Evolutionary conservation across 306 rosid species (phyloP).

Genomic region (Argentina anserina): DNA sequence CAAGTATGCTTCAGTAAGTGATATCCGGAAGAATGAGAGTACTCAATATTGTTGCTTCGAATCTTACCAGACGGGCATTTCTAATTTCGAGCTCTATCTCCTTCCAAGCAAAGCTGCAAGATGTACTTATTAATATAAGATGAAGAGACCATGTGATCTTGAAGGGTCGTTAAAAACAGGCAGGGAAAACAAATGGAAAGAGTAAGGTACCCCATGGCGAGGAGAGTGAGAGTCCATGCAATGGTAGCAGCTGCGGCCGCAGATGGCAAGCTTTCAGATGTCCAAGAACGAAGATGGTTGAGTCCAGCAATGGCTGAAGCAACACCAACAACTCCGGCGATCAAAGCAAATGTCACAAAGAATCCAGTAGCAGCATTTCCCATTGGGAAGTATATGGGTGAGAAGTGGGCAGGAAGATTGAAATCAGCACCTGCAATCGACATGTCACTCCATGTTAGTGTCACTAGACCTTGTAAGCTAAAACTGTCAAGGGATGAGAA

Average conservation of each 20-base stretch:
- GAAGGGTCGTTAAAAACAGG: background rate
- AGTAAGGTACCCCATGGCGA: conserved; percentile 75
- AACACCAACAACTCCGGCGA: conserved; percentile 84
- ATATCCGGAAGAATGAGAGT: background rate
- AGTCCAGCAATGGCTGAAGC: conserved; percentile 67
- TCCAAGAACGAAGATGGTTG: conserved; percentile 80
- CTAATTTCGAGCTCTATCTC: conserved; percentile 73
- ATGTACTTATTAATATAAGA: conserved; percentile 17
- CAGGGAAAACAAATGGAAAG: background rate
- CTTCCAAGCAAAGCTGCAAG: conserved; percentile 78
- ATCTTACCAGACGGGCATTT: conserved; percentile 78
- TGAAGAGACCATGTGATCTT: background rate
- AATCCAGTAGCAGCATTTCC: conserved; percentile 99
- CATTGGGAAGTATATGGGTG: conserved; percentile 88
- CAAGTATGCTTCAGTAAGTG: background rate
- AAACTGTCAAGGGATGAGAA: background rate
- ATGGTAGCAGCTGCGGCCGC: conserved; percentile 71
- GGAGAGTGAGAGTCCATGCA: conserved; percentile 90
- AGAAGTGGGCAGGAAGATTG: conserved; percentile 78
- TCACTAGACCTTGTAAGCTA: background rate
- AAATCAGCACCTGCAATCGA: conserved; percentile 52
- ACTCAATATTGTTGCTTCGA: background rate
- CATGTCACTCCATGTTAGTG: background rate
- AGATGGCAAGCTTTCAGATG: conserved; percentile 68
- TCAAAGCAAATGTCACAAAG: conserved; percentile 74